Conservation (phyloP, 805 yeast species). For the Candida ponderosae region DNA sequence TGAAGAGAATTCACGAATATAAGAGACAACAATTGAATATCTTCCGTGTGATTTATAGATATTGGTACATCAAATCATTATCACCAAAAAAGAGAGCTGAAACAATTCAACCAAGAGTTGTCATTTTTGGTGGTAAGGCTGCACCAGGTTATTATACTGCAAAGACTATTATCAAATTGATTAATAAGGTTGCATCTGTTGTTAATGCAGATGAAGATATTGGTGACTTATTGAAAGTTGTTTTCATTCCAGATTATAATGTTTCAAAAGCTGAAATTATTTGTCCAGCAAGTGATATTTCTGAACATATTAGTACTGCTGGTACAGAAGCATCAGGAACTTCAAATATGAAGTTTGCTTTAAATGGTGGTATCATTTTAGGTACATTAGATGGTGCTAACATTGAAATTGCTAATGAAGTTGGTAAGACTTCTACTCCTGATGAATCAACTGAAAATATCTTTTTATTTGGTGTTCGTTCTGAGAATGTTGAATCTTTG, state of each 20-base stretch:
- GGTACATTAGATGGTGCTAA: conserved; percentile 98
- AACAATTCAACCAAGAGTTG: conserved; percentile 65
- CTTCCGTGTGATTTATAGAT: conserved; percentile 81
- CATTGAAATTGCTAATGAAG: conserved; percentile 88
- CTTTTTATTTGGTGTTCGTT: conserved; percentile 83
- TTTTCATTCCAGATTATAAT: conserved; percentile 85
- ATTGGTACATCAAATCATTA: conserved; percentile 65
- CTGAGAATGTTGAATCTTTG: conserved; percentile 83
- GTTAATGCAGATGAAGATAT: conserved; percentile 72
- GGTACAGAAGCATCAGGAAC: conserved; percentile 98
- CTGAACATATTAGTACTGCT: conserved; percentile 93
- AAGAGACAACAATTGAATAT: conserved; percentile 92
- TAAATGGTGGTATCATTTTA: conserved; percentile 88
- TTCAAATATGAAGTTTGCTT: conserved; percentile 89
- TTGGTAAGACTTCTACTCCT: conserved; percentile 47
- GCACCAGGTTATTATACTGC: conserved; percentile 99
- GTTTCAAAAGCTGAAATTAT: conserved; percentile 92
- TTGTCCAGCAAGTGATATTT: conserved; percentile 82
- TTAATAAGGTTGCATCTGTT: conserved; percentile 74
- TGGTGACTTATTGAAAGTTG: conserved; percentile 73
- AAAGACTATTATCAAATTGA: conserved; percentile 77
- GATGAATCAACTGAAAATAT: conserved; percentile 48
- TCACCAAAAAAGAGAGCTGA: conserved; percentile 51
- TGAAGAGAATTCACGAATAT: conserved; percentile 91
- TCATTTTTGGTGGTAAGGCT: conserved; percentile 88